Percentiles rank a stretch among this genome's conserved stretches.
Evolutionary conservation across 306 rosid species (phyloP).

Genomic region (Crotalaria pallida): DNA sequence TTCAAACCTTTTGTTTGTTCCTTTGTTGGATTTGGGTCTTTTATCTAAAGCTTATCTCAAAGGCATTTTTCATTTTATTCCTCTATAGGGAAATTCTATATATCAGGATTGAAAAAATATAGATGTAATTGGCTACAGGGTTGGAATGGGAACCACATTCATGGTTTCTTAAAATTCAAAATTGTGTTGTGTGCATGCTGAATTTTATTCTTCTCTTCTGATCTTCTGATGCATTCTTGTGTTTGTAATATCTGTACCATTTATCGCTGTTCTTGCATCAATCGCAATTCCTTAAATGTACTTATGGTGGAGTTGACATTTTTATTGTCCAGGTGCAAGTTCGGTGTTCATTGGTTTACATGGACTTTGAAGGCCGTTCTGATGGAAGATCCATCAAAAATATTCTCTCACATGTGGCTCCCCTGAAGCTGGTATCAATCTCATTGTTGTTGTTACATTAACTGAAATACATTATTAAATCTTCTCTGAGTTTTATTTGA

Average conservation of each 20-base stretch:
- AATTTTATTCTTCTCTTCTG: neutral
- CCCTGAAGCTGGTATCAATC: constrained; percentile 76
- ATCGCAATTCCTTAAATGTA: constrained; percentile 22
- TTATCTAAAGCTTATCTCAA: neutral
- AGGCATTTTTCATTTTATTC: neutral
- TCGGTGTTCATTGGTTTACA: constrained; percentile 64
- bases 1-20: constrained; percentile 11
- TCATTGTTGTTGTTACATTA: neutral
- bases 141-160: neutral
- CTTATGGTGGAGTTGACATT: neutral
- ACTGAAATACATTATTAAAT: constrained; percentile 7
- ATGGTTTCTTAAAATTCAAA: neutral
- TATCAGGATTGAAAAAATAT: neutral
- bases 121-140: constrained; percentile 4
- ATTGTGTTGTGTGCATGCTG: neutral
- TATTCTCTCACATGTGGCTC: constrained; percentile 94
- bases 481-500: neutral
- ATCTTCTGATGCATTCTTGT: neutral
- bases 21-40: neutral
- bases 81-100: neutral
- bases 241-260: neutral
- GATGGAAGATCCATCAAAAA: constrained; percentile 91
- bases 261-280: neutral
- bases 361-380: constrained; percentile 98
- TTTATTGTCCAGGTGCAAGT: constrained; percentile 70